Conservation (phyloP, 768 basidiomycete genomes). For the Psilocybe cubensis region DNA sequence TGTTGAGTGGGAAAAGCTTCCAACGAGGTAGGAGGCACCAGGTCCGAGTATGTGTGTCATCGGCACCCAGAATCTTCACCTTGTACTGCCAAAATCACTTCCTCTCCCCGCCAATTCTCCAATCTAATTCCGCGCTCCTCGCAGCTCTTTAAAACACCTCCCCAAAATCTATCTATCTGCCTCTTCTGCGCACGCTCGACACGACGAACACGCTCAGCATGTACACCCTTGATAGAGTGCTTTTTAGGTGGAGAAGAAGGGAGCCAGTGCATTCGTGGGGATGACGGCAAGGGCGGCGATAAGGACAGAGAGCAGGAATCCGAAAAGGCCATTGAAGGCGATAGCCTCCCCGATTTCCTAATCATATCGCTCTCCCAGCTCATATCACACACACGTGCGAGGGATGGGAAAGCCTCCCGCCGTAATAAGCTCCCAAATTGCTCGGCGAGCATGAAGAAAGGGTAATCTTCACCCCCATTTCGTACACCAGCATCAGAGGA, state of each 20-base stretch:
- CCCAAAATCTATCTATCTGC: too few species aligned
- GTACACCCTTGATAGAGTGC: constrained; percentile 2
- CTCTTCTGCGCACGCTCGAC: too few species aligned
- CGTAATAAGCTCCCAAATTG: constrained; percentile 65
- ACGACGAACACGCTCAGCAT: constrained; percentile 16
- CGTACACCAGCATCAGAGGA: background rate
- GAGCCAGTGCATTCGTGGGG: constrained; percentile 13
- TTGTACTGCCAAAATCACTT: too few species aligned
- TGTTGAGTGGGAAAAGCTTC: too few species aligned
- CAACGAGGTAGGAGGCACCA: too few species aligned
- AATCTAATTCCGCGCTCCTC: constrained; percentile 59
- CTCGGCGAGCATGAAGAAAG: constrained; percentile 67
- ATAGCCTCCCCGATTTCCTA: constrained; percentile 38
- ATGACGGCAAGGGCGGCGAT: constrained; percentile 7
- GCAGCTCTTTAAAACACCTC: constrained; percentile 51
- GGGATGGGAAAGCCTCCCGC: constrained; percentile 60
- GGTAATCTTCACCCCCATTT: constrained; percentile 37
- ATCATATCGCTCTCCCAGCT: constrained; percentile 60
- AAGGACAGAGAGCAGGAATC: background rate
- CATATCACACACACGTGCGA: constrained; percentile 68
- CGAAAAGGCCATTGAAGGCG: background rate
- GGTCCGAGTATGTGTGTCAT: too few species aligned
- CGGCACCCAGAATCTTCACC: too few species aligned
- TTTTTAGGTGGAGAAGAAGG: constrained; percentile 35
- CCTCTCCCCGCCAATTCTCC: constrained; percentile 65